Conservation (phyloP, 768 basidiomycete genomes). For the Boletus vermiculosoides region DNA sequence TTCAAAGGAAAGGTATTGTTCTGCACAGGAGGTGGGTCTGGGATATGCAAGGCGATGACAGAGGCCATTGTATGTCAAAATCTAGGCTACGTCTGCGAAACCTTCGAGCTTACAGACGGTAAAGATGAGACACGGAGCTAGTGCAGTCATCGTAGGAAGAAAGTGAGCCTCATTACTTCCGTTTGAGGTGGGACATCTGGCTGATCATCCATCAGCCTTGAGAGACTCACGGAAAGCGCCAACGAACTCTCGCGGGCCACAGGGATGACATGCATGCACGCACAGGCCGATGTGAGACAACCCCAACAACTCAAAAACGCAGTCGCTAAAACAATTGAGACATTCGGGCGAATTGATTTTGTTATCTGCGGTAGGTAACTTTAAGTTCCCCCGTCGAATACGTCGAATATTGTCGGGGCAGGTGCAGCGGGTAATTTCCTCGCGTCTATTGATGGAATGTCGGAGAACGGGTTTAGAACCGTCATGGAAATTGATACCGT, state of each 20-base stretch:
- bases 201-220: conserved; percentile 46
- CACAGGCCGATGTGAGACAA: conserved; percentile 81
- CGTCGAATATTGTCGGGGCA: conserved; percentile 27
- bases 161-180: conserved; percentile 52
- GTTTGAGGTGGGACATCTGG: background rate
- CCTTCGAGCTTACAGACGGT: conserved; percentile 6
- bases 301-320: conserved; percentile 71
- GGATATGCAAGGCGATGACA: conserved; percentile 90
- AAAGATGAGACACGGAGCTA: conserved; percentile 82
- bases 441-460: conserved; percentile 77
- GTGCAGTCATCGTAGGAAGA: conserved; percentile 80
- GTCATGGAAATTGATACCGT: conserved; percentile 95
- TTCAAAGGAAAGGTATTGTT: conserved; percentile 91
- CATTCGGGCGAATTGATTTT: conserved; percentile 88
- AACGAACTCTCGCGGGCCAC: conserved; percentile 68
- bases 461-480: conserved; percentile 87
- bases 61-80: conserved; percentile 63
- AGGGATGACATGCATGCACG: conserved; percentile 66
- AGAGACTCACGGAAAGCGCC: conserved; percentile 68
- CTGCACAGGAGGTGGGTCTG: conserved; percentile 90
- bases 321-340: conserved; percentile 68
- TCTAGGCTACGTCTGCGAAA: background rate
- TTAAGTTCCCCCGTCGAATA: background rate
- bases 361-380: conserved; percentile 79
- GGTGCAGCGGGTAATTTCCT: conserved; percentile 98